Evolutionary conservation across 257 asterid species (phyloP).

Genomic region (Nicotiana attenuata): DNA sequence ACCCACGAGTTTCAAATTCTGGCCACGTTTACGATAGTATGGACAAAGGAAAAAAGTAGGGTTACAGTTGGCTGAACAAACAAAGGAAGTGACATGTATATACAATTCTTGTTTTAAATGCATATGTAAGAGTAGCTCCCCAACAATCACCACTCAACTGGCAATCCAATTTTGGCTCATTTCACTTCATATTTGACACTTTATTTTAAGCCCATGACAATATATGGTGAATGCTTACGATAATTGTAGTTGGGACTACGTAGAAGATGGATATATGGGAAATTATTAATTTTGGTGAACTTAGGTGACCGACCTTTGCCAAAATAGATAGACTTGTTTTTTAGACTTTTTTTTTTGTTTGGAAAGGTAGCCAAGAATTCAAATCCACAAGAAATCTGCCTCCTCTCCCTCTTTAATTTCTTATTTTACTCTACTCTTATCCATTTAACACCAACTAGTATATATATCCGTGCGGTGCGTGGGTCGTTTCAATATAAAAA

Average conservation of each 20-base stretch:
- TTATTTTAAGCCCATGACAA: neutral
- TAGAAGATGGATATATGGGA: neutral
- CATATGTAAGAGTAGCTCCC: neutral
- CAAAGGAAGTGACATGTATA: neutral
- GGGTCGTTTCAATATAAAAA: no score
- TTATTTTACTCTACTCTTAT: neutral
- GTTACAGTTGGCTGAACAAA: neutral
- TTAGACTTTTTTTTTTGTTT: neutral
- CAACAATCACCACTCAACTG: constrained; percentile 5
- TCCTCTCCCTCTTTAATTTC: neutral
- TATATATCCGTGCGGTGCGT: no score
- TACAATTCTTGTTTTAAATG: neutral
- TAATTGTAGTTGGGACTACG: neutral
- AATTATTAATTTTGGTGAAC: neutral
- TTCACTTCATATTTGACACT: neutral
- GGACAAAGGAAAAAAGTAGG: neutral
- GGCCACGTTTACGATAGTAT: no score
- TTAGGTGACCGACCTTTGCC: neutral
- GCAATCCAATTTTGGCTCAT: neutral
- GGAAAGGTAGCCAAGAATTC: neutral
- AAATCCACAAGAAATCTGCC: neutral
- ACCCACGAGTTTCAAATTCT: no score
- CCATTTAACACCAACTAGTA: neutral
- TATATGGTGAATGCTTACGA: neutral
- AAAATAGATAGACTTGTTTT: neutral